phyloP scores from a whole-genome alignment of 805 yeast species.

The Candida parachauliodes region DNA sequence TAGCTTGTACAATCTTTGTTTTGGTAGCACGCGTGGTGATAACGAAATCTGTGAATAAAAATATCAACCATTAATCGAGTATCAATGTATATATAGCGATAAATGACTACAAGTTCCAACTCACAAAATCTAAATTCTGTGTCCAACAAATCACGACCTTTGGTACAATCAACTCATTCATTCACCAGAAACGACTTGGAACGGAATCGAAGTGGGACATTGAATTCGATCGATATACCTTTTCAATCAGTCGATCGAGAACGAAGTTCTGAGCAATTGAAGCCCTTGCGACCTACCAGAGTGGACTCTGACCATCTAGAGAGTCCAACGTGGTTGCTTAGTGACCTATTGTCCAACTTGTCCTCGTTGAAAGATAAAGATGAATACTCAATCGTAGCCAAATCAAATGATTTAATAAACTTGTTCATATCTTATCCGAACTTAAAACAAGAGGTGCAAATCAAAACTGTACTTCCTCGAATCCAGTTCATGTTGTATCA shows the following conservation, averaged over 20 bases:
- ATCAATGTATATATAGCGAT: neutral
- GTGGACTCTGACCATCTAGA: conserved; percentile 6
- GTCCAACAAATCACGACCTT: neutral
- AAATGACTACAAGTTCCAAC: conserved; percentile 6
- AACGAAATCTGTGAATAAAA: too few species aligned
- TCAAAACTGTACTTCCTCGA: conserved; percentile 52
- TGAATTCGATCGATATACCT: conserved; percentile 7
- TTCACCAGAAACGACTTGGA: conserved; percentile 2
- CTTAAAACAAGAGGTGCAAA: conserved; percentile 60
- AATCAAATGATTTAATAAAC: conserved; percentile 33
- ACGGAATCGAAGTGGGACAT: conserved; percentile 7
- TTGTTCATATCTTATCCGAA: conserved; percentile 43
- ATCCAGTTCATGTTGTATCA: conserved; percentile 61
- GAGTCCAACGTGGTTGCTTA: conserved; percentile 54
- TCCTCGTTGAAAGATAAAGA: conserved; percentile 42
- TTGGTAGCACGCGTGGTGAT: too few species aligned
- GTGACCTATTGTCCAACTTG: conserved; percentile 57
- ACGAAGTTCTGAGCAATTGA: neutral
- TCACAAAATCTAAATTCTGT: neutral
- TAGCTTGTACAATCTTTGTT: too few species aligned
- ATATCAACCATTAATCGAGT: too few species aligned
- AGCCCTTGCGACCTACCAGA: neutral
- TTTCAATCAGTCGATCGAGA: conserved; percentile 7
- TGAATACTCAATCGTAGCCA: conserved; percentile 48
- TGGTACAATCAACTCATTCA: neutral